Evolutionary conservation across 2,329 filamentous ascomycete genomes (phyloP).

Genomic region (Sporothrix inflata): DNA sequence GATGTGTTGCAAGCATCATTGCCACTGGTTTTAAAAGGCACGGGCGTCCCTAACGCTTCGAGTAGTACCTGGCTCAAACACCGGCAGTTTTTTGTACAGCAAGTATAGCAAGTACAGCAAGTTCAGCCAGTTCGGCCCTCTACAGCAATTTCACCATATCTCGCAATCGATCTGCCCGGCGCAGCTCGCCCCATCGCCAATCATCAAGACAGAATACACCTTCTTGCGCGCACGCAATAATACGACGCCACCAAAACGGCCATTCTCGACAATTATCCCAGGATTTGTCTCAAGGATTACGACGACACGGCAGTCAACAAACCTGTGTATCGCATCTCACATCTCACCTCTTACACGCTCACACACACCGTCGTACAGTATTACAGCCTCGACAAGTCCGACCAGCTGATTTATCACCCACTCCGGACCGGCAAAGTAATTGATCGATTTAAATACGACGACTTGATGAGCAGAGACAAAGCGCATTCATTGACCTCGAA

Average conservation of each 20-base stretch:
- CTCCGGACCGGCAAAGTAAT: background rate
- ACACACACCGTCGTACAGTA: background rate
- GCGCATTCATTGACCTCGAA: background rate
- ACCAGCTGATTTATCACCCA: background rate
- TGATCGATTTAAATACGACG: background rate
- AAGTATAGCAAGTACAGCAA: background rate
- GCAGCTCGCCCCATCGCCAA: conserved; percentile 16
- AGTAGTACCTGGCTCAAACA: background rate
- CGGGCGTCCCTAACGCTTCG: background rate
- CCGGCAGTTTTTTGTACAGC: background rate
- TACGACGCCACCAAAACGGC: background rate
- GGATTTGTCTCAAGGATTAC: background rate
- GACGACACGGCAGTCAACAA: background rate
- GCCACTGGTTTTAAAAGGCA: background rate
- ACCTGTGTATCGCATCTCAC: background rate
- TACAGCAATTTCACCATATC: conserved; percentile 18
- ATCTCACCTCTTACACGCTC: background rate
- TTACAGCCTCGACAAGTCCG: conserved; percentile 1
- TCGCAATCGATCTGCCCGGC: conserved; percentile 23
- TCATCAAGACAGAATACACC: background rate
- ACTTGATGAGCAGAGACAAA: background rate
- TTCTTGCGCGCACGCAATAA: conserved; percentile 22
- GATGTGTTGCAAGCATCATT: background rate
- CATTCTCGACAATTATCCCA: background rate
- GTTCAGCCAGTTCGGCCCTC: background rate